Conservation (phyloP, 2,329 filamentous ascomycete species). For the Didymosphaeria variabile region DNA sequence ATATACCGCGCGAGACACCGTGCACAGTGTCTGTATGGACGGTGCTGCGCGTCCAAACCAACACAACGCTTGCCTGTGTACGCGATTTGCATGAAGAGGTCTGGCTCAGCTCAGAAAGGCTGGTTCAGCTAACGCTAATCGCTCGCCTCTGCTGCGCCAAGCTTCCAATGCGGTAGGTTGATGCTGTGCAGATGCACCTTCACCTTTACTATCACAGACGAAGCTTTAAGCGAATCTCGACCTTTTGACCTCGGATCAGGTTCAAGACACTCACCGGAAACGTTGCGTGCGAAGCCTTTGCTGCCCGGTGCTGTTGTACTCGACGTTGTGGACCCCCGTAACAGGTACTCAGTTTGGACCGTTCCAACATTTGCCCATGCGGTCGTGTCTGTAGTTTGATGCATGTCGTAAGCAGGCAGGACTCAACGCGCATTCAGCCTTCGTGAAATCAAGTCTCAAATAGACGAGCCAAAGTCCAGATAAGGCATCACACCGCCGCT, state of each 20-base stretch:
- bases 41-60: conserved; percentile 8
- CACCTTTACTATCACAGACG: conserved; percentile 8
- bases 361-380: background rate
- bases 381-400: background rate
- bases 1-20: conserved; percentile 1
- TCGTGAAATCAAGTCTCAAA: background rate
- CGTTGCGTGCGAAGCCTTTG: background rate
- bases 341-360: background rate
- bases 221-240: background rate
- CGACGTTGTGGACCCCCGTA: no score
- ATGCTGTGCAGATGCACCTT: conserved; percentile 19
- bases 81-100: background rate
- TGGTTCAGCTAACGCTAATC: conserved; percentile 23
- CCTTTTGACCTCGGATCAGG: background rate
- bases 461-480: conserved; percentile 1
- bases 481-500: background rate
- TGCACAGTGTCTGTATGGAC: background rate
- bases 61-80: conserved; percentile 2
- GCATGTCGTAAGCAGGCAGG: background rate
- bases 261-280: background rate
- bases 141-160: conserved; percentile 30
- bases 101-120: conserved; percentile 2
- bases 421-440: background rate
- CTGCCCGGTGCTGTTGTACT: background rate
- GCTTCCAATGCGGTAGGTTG: conserved; percentile 26